Evolutionary conservation across 768 basidiomycete genomes (phyloP), one percentile per base, ranked within the genome.

Genomic region (Xerocomus potaroensis): DNA sequence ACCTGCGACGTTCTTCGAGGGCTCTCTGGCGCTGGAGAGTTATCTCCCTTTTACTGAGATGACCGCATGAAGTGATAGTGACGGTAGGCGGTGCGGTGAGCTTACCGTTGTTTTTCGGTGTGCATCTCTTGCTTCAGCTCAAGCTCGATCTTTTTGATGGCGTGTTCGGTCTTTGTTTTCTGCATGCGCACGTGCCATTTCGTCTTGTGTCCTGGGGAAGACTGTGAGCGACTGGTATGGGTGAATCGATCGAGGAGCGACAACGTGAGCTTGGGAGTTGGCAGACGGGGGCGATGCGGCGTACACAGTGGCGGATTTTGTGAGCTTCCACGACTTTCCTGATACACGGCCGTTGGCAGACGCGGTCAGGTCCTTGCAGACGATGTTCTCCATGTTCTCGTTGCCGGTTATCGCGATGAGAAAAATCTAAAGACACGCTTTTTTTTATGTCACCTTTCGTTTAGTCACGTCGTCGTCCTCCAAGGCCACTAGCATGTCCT

Each of bases 81-180:
- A 30, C 41, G 32, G 38, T n/a, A n/a, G n/a, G n/a, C n/a, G n/a
- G n/a, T n/a, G n/a, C n/a, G 6, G 30, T 12, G 8, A 21, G 60
- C 67, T 45, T 49, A 82, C 87, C 83, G 73, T 51, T 74, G 70
- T 38, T 74, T 68, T 57, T 89, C 88, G 4, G 81, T 77, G 55
- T 75, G 69, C 57, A 88, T 90, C 63, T 91, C 89, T 37, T 85
- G 81, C 61, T 79, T 84, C 53, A 91, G 74, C 53, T 89, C 88
- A 9, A 64, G 58, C 64, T 89, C 73, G 24, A 91, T 70, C 61
- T 84, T 82, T 65, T 87, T 91, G 50, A 86, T 75, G 16, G 89
- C 84, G 31, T 72, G 71, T 16, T 77, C 77, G 57, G 78, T 79
- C 60, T 78, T 78, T 21, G 80, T 79, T 60, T 81, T 80, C 49